Evolutionary conservation across 441 rosid species (phyloP), one percentile per base, ranked within the genome.

Genomic region (Erodium texanum): DNA sequence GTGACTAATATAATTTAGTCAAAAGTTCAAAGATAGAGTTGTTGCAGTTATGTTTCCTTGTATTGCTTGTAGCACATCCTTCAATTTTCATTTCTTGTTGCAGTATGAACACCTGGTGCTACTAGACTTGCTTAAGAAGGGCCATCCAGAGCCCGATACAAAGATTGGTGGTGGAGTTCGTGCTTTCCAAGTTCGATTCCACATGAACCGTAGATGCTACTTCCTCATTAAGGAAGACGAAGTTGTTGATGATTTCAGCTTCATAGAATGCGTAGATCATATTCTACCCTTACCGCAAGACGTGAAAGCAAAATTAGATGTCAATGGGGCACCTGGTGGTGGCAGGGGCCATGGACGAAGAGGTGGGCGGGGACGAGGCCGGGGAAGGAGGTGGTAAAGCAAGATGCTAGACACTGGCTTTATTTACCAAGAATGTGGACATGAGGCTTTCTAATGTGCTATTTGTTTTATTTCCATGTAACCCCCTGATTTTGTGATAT

Each of bases 241-340:
- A 14, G 58, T 84, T 6, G 58, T 84, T 6, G 95, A 93, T n/a
- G 98, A 89, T 83, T 90, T 89, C 81, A 89, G 95, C 88, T 93
- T 86, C 81, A 83, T 90, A 86, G 90, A 89, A 83, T 85, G 95
- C 56, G 95, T 87, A 66, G 92, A 93, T 76, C 83, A 87, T 14
- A 84, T 90, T 58, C 83, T 87, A 71, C 89, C 97, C 1, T 73
- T 90, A 75, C 97, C 96, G 23, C 95, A 90, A 65, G 84, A 89
- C 73, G 85, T 90, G 93, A 84, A 85, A 79, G 23, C 48, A 58
- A 87, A 81, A 61, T 71, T 70, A 6, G 79, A 79, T 43, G 81
- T 32, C 36, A 80, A 83, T 68, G 80, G 68, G 71, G 82, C 78
- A 14, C 72, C 66, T 3, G 83, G 89, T 48, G 79, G 86, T 1